Evolutionary conservation across 257 asterid species (phyloP).

Genomic region (Solanum etuberosum): DNA sequence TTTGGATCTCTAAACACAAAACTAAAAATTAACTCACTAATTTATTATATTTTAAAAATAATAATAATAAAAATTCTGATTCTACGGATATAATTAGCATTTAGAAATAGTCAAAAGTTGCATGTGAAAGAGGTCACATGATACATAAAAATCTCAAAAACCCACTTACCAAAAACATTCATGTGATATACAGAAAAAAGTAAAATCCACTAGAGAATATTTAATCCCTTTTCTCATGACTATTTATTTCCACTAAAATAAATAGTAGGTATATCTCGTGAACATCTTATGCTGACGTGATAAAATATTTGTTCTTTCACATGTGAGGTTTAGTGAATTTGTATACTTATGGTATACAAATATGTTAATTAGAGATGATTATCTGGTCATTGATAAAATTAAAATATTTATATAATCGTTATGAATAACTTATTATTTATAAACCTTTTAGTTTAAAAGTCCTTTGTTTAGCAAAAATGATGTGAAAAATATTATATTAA

Average conservation of each 20-base stretch:
- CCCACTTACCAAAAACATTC: neutral
- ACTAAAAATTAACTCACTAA: too few species aligned
- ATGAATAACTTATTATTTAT: neutral
- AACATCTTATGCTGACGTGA: neutral
- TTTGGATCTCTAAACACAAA: too few species aligned
- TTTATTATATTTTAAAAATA: too few species aligned
- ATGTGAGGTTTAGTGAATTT: neutral
- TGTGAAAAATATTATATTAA: too few species aligned
- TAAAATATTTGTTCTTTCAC: neutral
- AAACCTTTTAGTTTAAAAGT: neutral
- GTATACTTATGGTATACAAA: neutral
- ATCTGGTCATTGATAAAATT: neutral
- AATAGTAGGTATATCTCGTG: neutral
- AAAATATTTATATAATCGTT: neutral
- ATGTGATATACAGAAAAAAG: neutral
- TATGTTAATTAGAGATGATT: neutral
- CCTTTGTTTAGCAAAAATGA: neutral
- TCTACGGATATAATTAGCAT: accelerated
- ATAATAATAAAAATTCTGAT: too few species aligned
- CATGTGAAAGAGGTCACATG: neutral
- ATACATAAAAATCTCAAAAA: neutral
- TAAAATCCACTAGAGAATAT: neutral
- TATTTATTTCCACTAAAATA: neutral
- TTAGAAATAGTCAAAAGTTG: neutral
- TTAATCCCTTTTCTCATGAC: neutral